Conservation (phyloP, 2,329 filamentous ascomycete species). For the Metarhizium sp. region DNA sequence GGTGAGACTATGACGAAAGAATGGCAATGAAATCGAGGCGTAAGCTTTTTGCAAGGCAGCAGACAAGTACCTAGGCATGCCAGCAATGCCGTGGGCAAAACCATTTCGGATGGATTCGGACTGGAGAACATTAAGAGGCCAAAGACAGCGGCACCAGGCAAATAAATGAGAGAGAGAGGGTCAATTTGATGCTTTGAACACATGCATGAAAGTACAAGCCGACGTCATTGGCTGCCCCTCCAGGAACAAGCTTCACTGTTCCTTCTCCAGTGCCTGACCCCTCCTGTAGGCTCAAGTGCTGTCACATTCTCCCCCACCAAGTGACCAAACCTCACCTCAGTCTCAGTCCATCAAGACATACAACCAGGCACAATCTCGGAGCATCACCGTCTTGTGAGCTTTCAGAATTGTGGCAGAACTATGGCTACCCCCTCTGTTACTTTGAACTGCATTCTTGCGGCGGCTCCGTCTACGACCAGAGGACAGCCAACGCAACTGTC, state of each 20-base stretch:
- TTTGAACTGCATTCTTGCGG: constrained; percentile 67
- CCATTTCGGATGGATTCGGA: too few species aligned
- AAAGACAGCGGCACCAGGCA: too few species aligned
- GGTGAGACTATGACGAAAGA: too few species aligned
- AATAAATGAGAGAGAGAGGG: too few species aligned
- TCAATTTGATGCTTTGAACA: too few species aligned
- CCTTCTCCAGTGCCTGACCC: background rate
- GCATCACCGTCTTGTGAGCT: background rate
- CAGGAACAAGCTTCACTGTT: background rate
- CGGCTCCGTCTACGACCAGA: constrained; percentile 72
- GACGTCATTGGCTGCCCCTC: background rate
- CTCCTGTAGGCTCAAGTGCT: background rate
- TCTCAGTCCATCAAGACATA: background rate
- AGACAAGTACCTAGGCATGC: too few species aligned
- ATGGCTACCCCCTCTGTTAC: constrained; percentile 39
- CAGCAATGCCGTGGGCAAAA: too few species aligned
- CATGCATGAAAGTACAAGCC: background rate
- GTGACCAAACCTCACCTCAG: background rate
- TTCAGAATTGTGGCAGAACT: background rate
- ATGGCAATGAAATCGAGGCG: too few species aligned
- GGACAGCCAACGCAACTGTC: constrained; percentile 86
- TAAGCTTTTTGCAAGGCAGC: too few species aligned
- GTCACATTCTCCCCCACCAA: background rate
- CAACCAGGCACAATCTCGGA: background rate
- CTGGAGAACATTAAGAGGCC: too few species aligned